A percentile compares a stretch with the other conserved stretches of the same genome.
Evolutionary conservation across 495 filamentous ascomycete species (phyloP).

Genomic region (Rhypophila decipiens): DNA sequence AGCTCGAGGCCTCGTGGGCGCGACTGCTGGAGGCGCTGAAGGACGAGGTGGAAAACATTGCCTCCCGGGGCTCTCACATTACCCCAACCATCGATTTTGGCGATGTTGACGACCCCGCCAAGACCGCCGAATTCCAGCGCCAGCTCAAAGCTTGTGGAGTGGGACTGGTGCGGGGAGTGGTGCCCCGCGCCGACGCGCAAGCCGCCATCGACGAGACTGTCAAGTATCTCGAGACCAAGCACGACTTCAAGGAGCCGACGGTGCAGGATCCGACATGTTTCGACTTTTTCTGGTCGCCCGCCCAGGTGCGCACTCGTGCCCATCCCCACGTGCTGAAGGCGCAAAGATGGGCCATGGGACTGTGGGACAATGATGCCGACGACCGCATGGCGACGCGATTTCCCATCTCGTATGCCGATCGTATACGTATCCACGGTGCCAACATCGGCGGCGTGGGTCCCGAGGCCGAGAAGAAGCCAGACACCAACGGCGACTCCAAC

Average conservation of each 20-base stretch:
- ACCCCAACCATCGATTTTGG: constrained; percentile 61
- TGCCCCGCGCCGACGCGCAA: constrained; percentile 52
- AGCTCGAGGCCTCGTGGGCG: constrained; percentile 63
- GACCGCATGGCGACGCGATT: constrained; percentile 49
- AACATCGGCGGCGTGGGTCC: constrained; percentile 31
- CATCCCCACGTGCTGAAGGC: constrained; percentile 68
- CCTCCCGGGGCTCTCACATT: constrained; percentile 35
- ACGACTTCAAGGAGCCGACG: constrained; percentile 45
- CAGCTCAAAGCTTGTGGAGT: constrained; percentile 60
- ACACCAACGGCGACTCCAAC: constrained; percentile 23
- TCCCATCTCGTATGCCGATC: constrained; percentile 77
- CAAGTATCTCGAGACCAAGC: constrained; percentile 57
- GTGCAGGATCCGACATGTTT: constrained; percentile 68
- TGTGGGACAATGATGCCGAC: constrained; percentile 73
- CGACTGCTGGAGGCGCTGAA: constrained; percentile 56
- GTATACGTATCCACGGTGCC: constrained; percentile 64
- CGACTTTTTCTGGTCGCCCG: constrained; percentile 87
- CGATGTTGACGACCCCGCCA: constrained; percentile 46
- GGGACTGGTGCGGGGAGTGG: constrained; percentile 60
- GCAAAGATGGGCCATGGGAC: constrained; percentile 71
- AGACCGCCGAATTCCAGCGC: constrained; percentile 40
- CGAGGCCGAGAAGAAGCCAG: constrained; percentile 9
- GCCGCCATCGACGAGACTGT: constrained; percentile 51
- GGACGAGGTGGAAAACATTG: constrained; percentile 52
- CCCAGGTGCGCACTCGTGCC: constrained; percentile 70